Percentiles rank a stretch among this genome's conserved stretches.
Conservation (phyloP, 495 filamentous ascomycete species). For the Neurospora sp. region DNA sequence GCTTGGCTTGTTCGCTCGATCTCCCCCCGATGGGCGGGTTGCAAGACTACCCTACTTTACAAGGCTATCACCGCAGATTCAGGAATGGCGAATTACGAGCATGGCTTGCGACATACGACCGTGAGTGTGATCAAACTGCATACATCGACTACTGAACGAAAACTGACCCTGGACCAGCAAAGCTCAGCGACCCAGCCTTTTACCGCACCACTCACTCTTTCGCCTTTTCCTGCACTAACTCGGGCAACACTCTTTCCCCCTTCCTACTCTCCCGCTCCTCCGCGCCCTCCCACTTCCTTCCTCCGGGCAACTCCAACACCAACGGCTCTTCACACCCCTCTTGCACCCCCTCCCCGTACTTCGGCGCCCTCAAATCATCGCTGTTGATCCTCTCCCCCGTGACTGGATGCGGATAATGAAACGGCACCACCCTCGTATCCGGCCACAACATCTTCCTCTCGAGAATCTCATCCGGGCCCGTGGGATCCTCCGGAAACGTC, state of each 20-base stretch:
- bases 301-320: constrained; percentile 31
- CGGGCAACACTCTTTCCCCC: constrained; percentile 29
- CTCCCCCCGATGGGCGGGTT: too few relatives aligned
- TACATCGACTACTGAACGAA: background rate
- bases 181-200: background rate
- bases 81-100: background rate
- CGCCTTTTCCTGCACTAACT: constrained; percentile 26
- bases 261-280: constrained; percentile 14
- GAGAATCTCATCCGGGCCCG: constrained; percentile 43
- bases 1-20: background rate
- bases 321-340: constrained; percentile 24
- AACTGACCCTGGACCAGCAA: background rate
- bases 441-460: constrained; percentile 46
- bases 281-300: constrained; percentile 27
- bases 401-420: constrained; percentile 46
- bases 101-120: background rate
- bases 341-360: constrained; percentile 28
- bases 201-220: background rate
- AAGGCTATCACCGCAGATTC: background rate
- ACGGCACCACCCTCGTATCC: constrained; percentile 43
- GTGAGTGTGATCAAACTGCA: background rate
- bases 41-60: background rate
- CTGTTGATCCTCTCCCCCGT: constrained; percentile 32
- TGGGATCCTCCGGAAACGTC: constrained; percentile 36
- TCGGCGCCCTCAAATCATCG: constrained; percentile 40